These are phyloP conservation scores for Balamuthia mandrillaris DNA, from an alignment of 208 protist genomes.

Conservation along the genomic window DNA sequence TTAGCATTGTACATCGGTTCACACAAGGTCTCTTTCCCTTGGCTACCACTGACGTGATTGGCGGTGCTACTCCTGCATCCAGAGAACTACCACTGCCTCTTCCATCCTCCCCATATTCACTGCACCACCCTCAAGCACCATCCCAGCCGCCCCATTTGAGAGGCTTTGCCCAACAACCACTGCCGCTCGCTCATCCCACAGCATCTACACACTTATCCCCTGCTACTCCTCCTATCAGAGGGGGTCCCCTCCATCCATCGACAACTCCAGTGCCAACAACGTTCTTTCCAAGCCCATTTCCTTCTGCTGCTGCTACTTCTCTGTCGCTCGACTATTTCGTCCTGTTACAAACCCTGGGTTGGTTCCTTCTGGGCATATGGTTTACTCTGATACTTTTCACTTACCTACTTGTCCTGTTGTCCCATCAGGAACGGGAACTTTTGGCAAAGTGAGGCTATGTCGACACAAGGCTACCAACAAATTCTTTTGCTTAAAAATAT, in stretches of 20 bases:
- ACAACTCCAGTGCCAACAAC: background rate
- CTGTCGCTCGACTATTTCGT: conserved; percentile 31
- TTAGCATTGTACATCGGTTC: conserved; percentile 5
- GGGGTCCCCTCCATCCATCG: background rate
- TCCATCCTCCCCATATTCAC: background rate
- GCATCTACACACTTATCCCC: background rate
- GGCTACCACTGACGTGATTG: no score
- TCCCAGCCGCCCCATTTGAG: background rate
- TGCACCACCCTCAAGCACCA: background rate
- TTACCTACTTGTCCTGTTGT: no score
- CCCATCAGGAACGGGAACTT: conserved; percentile 78
- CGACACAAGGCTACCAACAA: conserved; percentile 54
- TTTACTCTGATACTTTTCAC: no score
- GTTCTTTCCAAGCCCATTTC: background rate
- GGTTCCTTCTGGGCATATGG: no score
- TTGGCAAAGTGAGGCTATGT: conserved; percentile 71
- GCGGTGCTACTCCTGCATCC: no score
- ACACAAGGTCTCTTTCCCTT: background rate
- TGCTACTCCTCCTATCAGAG: background rate
- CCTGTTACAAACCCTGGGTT: conserved; percentile 25
- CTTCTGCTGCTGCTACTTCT: background rate
- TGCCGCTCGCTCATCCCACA: background rate
- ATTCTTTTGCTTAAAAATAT: conserved; percentile 76
- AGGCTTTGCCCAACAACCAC: background rate
- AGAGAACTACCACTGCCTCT: background rate